Base-by-base conservation (phyloP, 129 eudicot species). In the Tagetes patula region DNA sequence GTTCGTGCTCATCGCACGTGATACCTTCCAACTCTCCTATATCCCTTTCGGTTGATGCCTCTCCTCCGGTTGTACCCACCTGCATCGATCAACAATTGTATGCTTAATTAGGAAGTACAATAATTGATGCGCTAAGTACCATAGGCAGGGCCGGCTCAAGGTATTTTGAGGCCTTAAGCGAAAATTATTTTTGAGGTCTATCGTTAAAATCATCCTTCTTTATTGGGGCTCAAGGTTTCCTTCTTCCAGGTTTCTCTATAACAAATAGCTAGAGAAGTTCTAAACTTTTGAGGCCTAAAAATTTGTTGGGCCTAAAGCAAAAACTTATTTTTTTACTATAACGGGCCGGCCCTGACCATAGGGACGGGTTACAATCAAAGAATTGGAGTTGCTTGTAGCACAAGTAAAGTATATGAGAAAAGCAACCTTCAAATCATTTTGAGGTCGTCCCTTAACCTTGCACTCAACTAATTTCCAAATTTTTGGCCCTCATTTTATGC, bases 1-100 rank as follows among this genome's bases (percentile, higher is more conserved):
- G 73, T 52, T 89, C 87, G 75, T 78, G 87, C 71, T 84, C 91
- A 8, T 85, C 85, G 77, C 89, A 87, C 80, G 86, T 72, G 88
- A 86, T 81, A 54, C 76, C 60, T 72, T 69, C 74, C 37, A 76
- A 33, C 59, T 66, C 60, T 54, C 61, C 84, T 13, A 69, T 79
- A 40, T 88, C 85, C 80, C 67, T 61, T 61, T 82, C 82, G 0
- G 86, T 85, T 83, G 98, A 87, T 62, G 88, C 84, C 77, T 85
- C 67, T 61, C 78, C 90, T 38, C 85, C 93, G 37, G 67, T 34
- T 11, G 85, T 78, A 67, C 86, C 94, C 82, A 75, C 96, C 96
- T 92, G 85, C 75, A 58, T 32, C 62, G 37, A 20, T 20, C 27
- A n/a, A 52, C 33, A 54, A 34, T 54, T 54, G 60, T 61, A 38